These are phyloP conservation scores for Prunus salicina DNA, from an alignment of 306 rosid genomes.

Conservation along the genomic window DNA sequence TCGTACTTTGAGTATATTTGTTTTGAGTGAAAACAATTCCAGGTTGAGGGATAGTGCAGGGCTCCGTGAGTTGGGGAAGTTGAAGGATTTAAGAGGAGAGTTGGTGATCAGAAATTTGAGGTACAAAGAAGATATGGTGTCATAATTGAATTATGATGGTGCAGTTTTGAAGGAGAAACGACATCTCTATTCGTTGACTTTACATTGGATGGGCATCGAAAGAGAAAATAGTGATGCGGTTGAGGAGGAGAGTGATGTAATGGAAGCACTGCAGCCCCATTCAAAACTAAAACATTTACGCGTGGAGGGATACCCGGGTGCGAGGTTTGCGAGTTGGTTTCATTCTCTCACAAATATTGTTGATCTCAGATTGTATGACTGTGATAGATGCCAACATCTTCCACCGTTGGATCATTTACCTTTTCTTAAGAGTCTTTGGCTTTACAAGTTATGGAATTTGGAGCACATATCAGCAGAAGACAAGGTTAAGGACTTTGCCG, in stretches of 20 bases:
- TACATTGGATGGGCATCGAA: not conserved
- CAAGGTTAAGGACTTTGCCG: too few relatives aligned
- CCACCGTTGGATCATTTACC: constrained; percentile 16
- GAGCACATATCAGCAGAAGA: constrained; percentile 6
- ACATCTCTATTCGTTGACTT: not conserved
- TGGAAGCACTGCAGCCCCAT: constrained; percentile 17
- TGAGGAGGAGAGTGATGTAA: too few relatives aligned
- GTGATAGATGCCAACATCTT: not conserved
- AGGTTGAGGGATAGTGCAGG: not conserved
- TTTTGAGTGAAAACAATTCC: not conserved
- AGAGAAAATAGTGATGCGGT: too few relatives aligned
- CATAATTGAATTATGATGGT: not conserved
- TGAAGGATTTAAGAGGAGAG: not conserved
- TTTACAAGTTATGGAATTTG: rapidly evolving
- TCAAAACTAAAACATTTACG: constrained; percentile 9
- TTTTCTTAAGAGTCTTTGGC: not conserved
- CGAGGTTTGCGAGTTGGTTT: constrained; percentile 12
- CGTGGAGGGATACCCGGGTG: too few relatives aligned
- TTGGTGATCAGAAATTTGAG: not conserved
- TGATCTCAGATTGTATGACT: rapidly evolving
- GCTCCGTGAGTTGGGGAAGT: constrained; percentile 4
- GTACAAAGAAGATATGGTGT: not conserved
- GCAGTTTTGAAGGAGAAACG: not conserved
- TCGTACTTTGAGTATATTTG: not conserved
- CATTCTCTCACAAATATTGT: not conserved